Evolutionary conservation across 768 basidiomycete species (phyloP).

Genomic region (Phanerochaete sordida): DNA sequence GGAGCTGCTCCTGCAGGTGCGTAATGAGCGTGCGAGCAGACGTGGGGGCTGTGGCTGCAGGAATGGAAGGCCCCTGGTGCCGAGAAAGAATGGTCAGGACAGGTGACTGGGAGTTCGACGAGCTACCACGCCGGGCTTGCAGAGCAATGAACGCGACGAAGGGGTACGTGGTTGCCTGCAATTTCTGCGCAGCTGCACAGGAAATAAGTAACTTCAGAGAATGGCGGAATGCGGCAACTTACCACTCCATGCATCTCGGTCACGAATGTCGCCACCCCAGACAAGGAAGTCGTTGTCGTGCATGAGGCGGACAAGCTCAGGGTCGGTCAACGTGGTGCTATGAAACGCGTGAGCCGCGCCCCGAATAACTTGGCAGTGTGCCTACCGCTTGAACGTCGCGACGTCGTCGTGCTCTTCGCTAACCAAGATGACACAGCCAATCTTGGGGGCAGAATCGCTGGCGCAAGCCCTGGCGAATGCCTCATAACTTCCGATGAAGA

Average conservation of each 20-base stretch:
- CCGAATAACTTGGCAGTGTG: not conserved
- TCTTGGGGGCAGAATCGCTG: slow-evolving; percentile 49
- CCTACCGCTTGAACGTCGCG: slow-evolving; percentile 79
- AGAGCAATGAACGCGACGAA: slow-evolving; percentile 90
- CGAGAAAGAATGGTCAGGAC: slow-evolving; percentile 81
- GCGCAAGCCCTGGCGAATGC: slow-evolving; percentile 68
- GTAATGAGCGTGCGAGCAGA: slow-evolving; percentile 58
- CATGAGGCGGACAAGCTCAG: slow-evolving; percentile 62
- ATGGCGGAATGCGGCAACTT: slow-evolving; percentile 8
- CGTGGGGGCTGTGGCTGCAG: slow-evolving; percentile 48
- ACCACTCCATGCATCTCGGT: slow-evolving; percentile 81
- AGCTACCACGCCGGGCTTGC: slow-evolving; percentile 59
- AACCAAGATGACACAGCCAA: slow-evolving; percentile 80
- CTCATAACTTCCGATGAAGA: slow-evolving; percentile 79
- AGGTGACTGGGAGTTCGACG: slow-evolving; percentile 36
- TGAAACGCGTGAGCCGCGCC: not conserved
- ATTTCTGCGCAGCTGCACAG: slow-evolving; percentile 55
- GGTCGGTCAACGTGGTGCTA: slow-evolving; percentile 75
- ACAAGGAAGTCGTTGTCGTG: slow-evolving; percentile 74
- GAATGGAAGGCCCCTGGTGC: slow-evolving; percentile 64
- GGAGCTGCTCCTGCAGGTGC: slow-evolving; percentile 66
- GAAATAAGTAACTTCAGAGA: not conserved
- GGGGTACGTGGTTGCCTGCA: slow-evolving; percentile 89
- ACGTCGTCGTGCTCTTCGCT: slow-evolving; percentile 92
- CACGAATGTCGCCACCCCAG: slow-evolving; percentile 91